Base-by-base conservation (phyloP, 2,329 filamentous ascomycete species). In the Penicillium sp. region DNA sequence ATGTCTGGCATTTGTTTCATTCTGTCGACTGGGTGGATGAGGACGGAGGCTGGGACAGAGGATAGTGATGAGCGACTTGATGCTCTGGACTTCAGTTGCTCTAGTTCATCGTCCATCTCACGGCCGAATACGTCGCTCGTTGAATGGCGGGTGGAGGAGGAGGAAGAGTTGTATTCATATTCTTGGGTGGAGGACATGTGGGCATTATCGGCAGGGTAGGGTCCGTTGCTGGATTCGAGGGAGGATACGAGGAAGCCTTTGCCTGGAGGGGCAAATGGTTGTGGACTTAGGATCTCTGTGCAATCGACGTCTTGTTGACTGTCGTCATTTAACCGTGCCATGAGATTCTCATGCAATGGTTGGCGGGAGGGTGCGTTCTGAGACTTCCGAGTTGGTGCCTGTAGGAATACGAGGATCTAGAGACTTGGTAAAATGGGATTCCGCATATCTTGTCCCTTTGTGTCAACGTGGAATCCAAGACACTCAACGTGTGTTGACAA, bases 41-140 rank as follows among this genome's bases (percentile, higher is more conserved):
- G 60, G 7, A 75, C 68, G 1, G 74, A 76, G 18, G 66, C 70
- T 6, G 75, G 74, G 12, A 74, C 61, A 0, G 75, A 77, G 6
- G 74, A 76, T 25, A 76, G 61, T 1, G 75, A 77, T 7, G 75
- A 75, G 34, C 68, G 72, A 53, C 72, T 76, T 6, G 73, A 75
- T 38, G 67, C 58, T 45, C 67, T 60, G 2, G 70, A 72, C 32
- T 65, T 63, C 29, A 62, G 32, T 2, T 59, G 60, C 7, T 56
- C 54, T n/a, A 66, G 50, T 16, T 68, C 68, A 32, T 69, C 68
- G 21, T 71, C 68, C 40, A 65, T 53, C 31, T 68, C 62, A 9
- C 51, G 63, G 31, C 58, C 60, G 38, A 65, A 60, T 13, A 63
- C 59, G 38, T 69, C 69, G 40, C 64, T 62, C 7, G 58, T 60